A percentile compares a stretch with the other conserved stretches of the same genome.
Conservation (phyloP, 805 yeast genomes). For the Yarrowia sp. region DNA sequence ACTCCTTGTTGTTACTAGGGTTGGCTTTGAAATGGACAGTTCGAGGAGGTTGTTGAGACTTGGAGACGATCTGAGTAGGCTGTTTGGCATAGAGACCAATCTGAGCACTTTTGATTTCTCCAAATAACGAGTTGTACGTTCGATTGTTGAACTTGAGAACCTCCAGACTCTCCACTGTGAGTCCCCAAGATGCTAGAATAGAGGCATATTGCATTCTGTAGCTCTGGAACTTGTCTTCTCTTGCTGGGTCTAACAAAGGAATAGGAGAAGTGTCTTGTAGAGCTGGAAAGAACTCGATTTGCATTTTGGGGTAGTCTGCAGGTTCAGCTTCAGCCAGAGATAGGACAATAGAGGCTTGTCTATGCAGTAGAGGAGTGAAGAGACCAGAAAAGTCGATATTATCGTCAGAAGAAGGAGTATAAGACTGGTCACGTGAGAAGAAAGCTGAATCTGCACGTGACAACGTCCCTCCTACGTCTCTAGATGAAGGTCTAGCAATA, state of each 20-base stretch:
- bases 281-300: conserved; percentile 1
- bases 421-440: background rate
- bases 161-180: conserved; percentile 75
- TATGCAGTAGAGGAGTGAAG: background rate
- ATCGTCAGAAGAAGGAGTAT: conserved; percentile 4
- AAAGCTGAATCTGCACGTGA: background rate
- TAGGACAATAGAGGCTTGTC: background rate
- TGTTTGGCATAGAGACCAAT: conserved; percentile 24
- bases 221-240: conserved; percentile 41
- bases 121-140: conserved; percentile 27
- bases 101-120: conserved; percentile 35
- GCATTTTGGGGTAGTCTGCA: conserved; percentile 12
- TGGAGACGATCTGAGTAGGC: background rate
- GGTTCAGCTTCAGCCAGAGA: background rate
- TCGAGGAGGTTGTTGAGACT: conserved; percentile 12
- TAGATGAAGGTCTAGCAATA: background rate
- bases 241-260: conserved; percentile 45
- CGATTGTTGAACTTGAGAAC: conserved; percentile 64
- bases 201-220: conserved; percentile 73
- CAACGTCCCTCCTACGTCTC: background rate
- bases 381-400: conserved; percentile 8
- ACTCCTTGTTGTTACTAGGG: conserved; percentile 36
- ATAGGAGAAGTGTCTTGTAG: conserved; percentile 31
- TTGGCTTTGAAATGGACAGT: conserved; percentile 19
- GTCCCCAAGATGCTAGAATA: conserved; percentile 76